phyloP scores from a whole-genome alignment of 495 filamentous ascomycete genomes.

The Podospora bellae-mahoneyi region DNA sequence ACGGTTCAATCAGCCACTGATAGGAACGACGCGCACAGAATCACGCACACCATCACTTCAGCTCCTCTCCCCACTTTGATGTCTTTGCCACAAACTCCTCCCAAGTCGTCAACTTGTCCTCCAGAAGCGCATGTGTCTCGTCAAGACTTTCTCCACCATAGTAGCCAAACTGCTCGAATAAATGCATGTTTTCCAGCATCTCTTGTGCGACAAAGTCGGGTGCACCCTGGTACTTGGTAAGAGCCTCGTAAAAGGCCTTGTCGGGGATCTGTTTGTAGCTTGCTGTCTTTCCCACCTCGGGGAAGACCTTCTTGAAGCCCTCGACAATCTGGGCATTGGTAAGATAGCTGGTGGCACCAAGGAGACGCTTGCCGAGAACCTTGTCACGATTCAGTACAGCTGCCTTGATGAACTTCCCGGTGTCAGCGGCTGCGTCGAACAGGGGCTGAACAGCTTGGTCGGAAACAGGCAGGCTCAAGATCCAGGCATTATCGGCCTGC shows the following conservation, averaged over 20 bases:
- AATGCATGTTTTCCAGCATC: conserved; percentile 52
- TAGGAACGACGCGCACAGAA: too few species aligned
- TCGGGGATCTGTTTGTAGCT: conserved; percentile 41
- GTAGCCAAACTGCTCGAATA: conserved; percentile 51
- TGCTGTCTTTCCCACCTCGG: conserved; percentile 48
- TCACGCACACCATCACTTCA: neutral
- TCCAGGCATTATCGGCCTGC: conserved; percentile 34
- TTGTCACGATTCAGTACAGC: conserved; percentile 43
- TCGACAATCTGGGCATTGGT: conserved; percentile 46
- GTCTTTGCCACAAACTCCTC: conserved; percentile 33
- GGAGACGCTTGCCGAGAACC: conserved; percentile 39
- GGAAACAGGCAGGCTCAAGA: conserved; percentile 44
- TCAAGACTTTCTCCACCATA: conserved; percentile 44
- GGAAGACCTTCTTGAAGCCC: conserved; percentile 47
- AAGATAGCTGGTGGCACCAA: conserved; percentile 50
- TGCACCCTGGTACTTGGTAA: conserved; percentile 36
- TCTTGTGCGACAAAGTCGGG: conserved; percentile 46
- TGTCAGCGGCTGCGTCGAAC: conserved; percentile 52
- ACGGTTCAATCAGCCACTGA: too few species aligned
- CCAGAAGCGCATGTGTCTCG: conserved; percentile 33
- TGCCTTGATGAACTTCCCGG: conserved; percentile 54
- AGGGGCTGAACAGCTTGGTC: conserved; percentile 46
- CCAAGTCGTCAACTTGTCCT: conserved; percentile 42
- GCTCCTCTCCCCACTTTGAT: neutral
- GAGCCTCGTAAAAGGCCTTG: conserved; percentile 45